Evolutionary conservation across 2,329 filamentous ascomycete genomes (phyloP).

Genomic region (Gyromitra esculenta): DNA sequence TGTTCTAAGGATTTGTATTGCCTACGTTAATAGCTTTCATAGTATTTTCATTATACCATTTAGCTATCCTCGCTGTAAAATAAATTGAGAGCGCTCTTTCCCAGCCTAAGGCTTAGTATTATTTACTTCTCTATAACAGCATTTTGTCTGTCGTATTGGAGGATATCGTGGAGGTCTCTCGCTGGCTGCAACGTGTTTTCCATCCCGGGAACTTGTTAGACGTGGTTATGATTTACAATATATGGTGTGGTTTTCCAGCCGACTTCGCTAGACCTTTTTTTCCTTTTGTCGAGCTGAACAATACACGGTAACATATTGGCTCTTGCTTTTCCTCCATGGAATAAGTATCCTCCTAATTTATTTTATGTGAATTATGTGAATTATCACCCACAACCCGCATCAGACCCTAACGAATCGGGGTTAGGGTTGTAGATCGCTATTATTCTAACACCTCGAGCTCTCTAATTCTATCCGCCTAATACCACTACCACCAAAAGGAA

Average conservation of each 20-base stretch:
- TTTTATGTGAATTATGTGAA: background rate
- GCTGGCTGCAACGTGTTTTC: background rate
- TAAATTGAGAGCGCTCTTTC: background rate
- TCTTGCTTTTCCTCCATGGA: background rate
- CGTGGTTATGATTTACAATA: background rate
- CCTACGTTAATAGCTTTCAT: background rate
- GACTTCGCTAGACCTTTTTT: background rate
- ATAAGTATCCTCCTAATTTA: background rate
- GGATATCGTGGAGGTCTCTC: background rate
- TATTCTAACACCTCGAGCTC: background rate
- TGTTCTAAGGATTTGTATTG: background rate
- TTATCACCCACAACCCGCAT: background rate
- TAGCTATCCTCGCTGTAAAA: background rate
- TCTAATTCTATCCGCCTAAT: background rate
- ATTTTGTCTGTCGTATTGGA: background rate
- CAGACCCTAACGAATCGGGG: background rate
- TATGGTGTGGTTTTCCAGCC: too few species aligned
- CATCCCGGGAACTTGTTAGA: background rate
- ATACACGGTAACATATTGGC: background rate
- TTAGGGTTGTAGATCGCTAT: background rate
- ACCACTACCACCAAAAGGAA: too few species aligned
- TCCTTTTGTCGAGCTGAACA: background rate
- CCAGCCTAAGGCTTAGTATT: background rate
- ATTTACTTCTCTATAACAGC: background rate
- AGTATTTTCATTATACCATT: background rate